These are phyloP conservation scores for Pythium periplocum DNA, from an alignment of 352 stramenopile genomes.

Conservation along the genomic window DNA sequence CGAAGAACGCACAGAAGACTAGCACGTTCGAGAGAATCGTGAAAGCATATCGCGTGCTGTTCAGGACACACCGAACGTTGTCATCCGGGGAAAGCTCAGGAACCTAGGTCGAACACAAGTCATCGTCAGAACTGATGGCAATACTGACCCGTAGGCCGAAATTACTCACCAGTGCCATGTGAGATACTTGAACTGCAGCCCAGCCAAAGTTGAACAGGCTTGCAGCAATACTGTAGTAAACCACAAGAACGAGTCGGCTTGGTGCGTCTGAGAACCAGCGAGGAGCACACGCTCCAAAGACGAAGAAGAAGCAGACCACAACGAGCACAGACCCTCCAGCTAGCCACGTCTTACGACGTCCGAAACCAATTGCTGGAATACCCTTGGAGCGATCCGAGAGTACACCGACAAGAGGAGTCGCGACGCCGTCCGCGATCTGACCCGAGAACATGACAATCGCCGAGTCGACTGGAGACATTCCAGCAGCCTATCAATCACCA, in stretches of 20 bases:
- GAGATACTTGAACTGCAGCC: conserved; percentile 77
- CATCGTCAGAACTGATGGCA: background rate
- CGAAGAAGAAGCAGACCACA: conserved; percentile 82
- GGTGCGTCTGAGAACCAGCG: conserved; percentile 48
- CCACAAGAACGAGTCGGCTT: conserved; percentile 50
- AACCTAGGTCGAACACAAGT: conserved; percentile 24
- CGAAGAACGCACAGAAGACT: conserved; percentile 76
- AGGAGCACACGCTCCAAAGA: conserved; percentile 64
- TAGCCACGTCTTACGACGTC: conserved; percentile 73
- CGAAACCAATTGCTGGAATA: conserved; percentile 56
- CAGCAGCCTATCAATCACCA: too few species aligned
- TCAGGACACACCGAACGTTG: conserved; percentile 75
- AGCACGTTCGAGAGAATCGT: conserved; percentile 87
- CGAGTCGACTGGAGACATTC: conserved; percentile 67
- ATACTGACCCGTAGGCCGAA: too few species aligned
- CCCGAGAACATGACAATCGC: conserved; percentile 85
- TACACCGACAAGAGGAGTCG: conserved; percentile 75
- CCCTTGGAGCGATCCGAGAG: conserved; percentile 64
- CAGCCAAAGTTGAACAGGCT: conserved; percentile 85
- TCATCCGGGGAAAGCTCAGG: conserved; percentile 73
- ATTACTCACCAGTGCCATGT: conserved; percentile 73
- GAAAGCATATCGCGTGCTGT: conserved; percentile 79
- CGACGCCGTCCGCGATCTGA: conserved; percentile 76
- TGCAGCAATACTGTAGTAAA: conserved; percentile 72
- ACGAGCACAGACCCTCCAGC: conserved; percentile 64